A percentile compares a stretch with the other conserved stretches of the same genome.
These are phyloP conservation scores for Trichosporon inkin DNA, from an alignment of 1,284 basidiomycete genomes.

Conservation along the genomic window DNA sequence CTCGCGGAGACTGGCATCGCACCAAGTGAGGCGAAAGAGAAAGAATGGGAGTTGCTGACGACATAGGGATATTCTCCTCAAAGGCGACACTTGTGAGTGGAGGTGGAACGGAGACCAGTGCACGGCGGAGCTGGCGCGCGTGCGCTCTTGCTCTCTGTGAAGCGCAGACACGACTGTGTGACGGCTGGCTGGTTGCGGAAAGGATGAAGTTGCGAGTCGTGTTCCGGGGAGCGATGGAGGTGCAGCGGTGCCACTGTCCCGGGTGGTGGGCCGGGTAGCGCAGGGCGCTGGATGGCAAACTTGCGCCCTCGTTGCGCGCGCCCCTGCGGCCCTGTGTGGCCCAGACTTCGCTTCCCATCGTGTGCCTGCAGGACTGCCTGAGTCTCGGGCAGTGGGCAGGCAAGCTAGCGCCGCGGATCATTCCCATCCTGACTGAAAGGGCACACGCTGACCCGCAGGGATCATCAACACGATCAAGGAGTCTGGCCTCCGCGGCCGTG, in stretches of 20 bases:
- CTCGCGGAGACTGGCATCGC: constrained; percentile 94
- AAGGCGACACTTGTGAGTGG: constrained; percentile 58
- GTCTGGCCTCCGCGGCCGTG: constrained; percentile 90
- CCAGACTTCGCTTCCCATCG: too few relatives aligned
- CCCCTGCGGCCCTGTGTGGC: not conserved
- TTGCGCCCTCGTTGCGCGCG: not conserved
- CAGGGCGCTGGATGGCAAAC: too few relatives aligned
- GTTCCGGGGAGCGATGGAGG: too few relatives aligned
- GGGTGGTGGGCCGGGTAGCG: too few relatives aligned
- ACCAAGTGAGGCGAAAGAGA: constrained; percentile 60
- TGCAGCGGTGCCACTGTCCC: too few relatives aligned
- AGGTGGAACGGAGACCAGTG: not conserved
- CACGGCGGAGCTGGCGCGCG: not conserved
- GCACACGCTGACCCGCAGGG: constrained; percentile 33
- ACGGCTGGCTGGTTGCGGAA: too few relatives aligned
- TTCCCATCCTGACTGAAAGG: constrained; percentile 34
- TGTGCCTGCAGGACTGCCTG: too few relatives aligned
- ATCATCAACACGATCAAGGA: constrained; percentile 95
- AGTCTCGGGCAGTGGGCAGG: not conserved
- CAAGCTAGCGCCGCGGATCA: constrained; percentile 52
- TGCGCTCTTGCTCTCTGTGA: too few relatives aligned
- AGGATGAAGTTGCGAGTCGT: too few relatives aligned
- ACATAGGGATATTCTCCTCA: constrained; percentile 71
- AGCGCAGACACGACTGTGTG: too few relatives aligned
- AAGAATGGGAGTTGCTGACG: not conserved